phyloP scores from a whole-genome alignment of 2,329 filamentous ascomycete species.

The Tolypocladium sp. region DNA sequence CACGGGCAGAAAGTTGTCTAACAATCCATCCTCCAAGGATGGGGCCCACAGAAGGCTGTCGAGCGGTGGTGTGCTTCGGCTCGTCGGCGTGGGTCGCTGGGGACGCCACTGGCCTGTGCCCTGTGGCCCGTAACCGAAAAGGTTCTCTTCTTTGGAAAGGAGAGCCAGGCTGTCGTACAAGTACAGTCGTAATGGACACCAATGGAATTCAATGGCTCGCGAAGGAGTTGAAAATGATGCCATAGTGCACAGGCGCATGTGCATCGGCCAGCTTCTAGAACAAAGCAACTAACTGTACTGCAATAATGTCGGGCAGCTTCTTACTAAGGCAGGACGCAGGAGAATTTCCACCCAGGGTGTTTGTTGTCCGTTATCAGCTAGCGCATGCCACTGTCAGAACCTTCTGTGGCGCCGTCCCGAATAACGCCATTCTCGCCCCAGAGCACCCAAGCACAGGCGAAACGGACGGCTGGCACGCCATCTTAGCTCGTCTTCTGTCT shows the following conservation, averaged over 20 bases:
- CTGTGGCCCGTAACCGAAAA: background rate
- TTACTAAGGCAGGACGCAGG: too few relatives aligned
- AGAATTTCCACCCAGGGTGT: too few relatives aligned
- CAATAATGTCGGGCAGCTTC: too few relatives aligned
- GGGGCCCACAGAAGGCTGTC: too few relatives aligned
- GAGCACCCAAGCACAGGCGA: constrained; percentile 18
- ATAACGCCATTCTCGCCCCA: constrained; percentile 30
- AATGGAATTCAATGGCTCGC: too few relatives aligned
- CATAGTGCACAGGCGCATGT: too few relatives aligned
- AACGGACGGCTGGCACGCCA: background rate
- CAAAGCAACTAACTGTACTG: too few relatives aligned
- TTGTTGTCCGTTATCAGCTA: background rate
- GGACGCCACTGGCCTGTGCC: background rate
- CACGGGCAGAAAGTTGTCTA: background rate
- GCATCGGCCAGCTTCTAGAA: too few relatives aligned
- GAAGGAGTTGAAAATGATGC: too few relatives aligned
- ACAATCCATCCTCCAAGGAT: background rate
- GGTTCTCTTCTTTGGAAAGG: background rate
- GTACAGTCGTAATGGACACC: too few relatives aligned
- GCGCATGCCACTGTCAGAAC: background rate
- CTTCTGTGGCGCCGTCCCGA: constrained; percentile 1
- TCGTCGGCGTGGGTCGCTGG: background rate
- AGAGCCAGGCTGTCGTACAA: background rate
- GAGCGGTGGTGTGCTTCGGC: background rate
- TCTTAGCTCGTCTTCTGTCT: background rate